Conservation (phyloP, 1,284 basidiomycete species). For the Cystobasidium sp. region DNA sequence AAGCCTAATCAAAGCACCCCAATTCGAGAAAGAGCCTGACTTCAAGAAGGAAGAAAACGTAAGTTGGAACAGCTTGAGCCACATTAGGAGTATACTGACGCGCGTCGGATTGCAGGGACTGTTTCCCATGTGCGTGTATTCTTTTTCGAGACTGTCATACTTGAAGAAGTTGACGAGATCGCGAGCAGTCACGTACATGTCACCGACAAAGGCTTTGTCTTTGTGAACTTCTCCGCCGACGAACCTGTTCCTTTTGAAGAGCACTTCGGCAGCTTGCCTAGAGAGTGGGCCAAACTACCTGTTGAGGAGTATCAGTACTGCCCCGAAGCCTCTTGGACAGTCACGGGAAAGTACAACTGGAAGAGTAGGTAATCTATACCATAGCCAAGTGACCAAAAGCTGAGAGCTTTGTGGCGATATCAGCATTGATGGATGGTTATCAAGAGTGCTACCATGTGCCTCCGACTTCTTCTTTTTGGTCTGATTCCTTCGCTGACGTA, state of each 20-base stretch:
- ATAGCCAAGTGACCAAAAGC: background rate
- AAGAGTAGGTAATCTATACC: slow-evolving; percentile 30
- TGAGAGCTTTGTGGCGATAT: background rate
- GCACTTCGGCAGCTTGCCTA: slow-evolving; percentile 46
- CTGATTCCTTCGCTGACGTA: background rate
- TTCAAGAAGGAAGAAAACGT: slow-evolving; percentile 52
- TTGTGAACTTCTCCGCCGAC: slow-evolving; percentile 53
- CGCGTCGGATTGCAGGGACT: slow-evolving; percentile 28
- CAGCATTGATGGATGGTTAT: slow-evolving; percentile 53
- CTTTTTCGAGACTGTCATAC: background rate
- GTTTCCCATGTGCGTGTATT: slow-evolving; percentile 46
- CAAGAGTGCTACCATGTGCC: slow-evolving; percentile 45
- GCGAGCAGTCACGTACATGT: slow-evolving; percentile 50
- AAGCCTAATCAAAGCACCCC: slow-evolving; percentile 52
- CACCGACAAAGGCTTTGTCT: slow-evolving; percentile 51
- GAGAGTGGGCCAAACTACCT: slow-evolving; percentile 43
- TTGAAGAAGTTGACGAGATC: background rate
- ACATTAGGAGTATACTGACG: too few species aligned
- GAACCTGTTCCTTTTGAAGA: slow-evolving; percentile 49
- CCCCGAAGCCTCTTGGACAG: slow-evolving; percentile 44
- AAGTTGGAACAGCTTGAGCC: background rate
- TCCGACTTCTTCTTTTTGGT: background rate
- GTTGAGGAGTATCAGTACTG: slow-evolving; percentile 46
- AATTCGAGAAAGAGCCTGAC: slow-evolving; percentile 51
- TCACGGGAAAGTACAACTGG: slow-evolving; percentile 46